These are phyloP conservation scores for Citeromyces nyonsensis DNA, from an alignment of 805 yeast species.

Conservation along the genomic window DNA sequence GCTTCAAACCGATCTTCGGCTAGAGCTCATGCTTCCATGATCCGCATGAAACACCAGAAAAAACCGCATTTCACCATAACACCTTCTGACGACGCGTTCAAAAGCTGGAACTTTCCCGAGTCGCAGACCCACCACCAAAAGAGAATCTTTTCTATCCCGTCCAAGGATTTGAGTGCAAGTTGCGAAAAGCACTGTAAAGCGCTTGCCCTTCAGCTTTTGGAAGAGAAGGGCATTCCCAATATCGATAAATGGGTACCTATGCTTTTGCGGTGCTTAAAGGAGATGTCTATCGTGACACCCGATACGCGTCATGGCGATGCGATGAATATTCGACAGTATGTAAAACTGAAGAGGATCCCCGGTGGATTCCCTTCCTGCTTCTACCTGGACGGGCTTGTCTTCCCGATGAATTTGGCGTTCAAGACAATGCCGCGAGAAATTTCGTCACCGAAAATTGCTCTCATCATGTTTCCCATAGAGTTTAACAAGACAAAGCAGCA, in stretches of 20 bases:
- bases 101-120: too few species aligned
- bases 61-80: too few species aligned
- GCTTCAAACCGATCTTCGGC: too few species aligned
- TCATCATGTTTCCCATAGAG: slow-evolving; percentile 82
- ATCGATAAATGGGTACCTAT: slow-evolving; percentile 43
- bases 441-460: slow-evolving; percentile 56
- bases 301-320: slow-evolving; percentile 52
- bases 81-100: too few species aligned
- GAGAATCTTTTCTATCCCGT: slow-evolving; percentile 3
- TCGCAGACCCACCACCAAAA: background rate
- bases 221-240: slow-evolving; percentile 39
- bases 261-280: slow-evolving; percentile 32
- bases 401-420: slow-evolving; percentile 71
- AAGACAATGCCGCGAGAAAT: slow-evolving; percentile 61
- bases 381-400: slow-evolving; percentile 64
- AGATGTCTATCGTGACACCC: slow-evolving; percentile 42
- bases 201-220: slow-evolving; percentile 41
- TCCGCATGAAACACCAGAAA: slow-evolving; percentile 22
- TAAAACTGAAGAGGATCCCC: slow-evolving; percentile 70
- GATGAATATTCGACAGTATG: slow-evolving; percentile 75
- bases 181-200: slow-evolving; percentile 29
- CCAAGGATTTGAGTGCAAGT: slow-evolving; percentile 3
- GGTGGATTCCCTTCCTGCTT: slow-evolving; percentile 56
- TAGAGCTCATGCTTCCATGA: slow-evolving; percentile 43
- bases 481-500: slow-evolving; percentile 39